Evolutionary conservation across 176 grass and related monocot genomes (phyloP).

Genomic region (Musa itinerans): DNA sequence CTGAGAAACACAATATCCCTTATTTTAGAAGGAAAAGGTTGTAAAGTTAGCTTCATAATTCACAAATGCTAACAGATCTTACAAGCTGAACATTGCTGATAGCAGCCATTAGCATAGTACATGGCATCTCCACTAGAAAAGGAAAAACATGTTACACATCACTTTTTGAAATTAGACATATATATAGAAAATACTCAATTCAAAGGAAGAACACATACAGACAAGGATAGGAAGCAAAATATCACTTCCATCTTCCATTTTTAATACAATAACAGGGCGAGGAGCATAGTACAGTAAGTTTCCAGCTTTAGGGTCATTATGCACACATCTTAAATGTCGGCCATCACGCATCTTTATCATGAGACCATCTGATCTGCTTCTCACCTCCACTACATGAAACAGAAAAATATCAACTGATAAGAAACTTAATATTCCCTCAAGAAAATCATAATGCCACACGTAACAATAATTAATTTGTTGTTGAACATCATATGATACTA

Average conservation of each 20-base stretch:
- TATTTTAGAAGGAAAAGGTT: not conserved
- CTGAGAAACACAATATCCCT: slow-evolving; percentile 31
- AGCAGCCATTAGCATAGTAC: slow-evolving; percentile 71
- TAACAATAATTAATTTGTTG: not conserved
- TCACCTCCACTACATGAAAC: slow-evolving; percentile 54
- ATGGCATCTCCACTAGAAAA: slow-evolving; percentile 65
- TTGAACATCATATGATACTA: not conserved
- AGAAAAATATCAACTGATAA: not conserved
- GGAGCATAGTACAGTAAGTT: slow-evolving; percentile 53
- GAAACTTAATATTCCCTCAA: too few relatives aligned
- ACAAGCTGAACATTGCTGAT: slow-evolving; percentile 70
- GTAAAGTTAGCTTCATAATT: not conserved
- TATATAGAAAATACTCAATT: not conserved
- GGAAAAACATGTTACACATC: slow-evolving; percentile 3
- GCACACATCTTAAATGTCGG: slow-evolving; percentile 54
- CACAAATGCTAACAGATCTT: slow-evolving; percentile 21
- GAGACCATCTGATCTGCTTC: slow-evolving; percentile 66
- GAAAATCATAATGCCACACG: too few relatives aligned
- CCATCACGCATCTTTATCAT: slow-evolving; percentile 77
- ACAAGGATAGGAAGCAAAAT: slow-evolving; percentile 87
- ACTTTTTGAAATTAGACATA: not conserved
- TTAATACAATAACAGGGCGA: slow-evolving; percentile 77
- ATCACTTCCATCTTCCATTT: slow-evolving; percentile 86
- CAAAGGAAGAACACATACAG: slow-evolving; percentile 33
- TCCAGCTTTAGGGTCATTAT: slow-evolving; percentile 54